These are phyloP conservation scores for Erodium chrysanthum DNA, from an alignment of 441 rosid species.

Conservation along the genomic window DNA sequence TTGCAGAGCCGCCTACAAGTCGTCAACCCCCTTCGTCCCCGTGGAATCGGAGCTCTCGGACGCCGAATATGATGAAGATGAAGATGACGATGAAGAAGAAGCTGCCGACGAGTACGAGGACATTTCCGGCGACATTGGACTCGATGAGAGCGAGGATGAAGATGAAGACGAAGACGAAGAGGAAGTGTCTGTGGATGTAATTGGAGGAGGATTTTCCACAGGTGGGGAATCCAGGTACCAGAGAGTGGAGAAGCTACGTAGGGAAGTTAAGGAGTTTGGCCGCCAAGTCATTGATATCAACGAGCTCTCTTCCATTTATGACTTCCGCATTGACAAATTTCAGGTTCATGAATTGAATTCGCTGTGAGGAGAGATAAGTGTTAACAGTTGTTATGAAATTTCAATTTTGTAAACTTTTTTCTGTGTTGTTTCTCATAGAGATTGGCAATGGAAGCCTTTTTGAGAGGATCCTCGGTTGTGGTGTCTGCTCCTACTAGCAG, in stretches of 20 bases:
- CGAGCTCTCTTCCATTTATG: conserved; percentile 70
- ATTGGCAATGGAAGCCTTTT: conserved; percentile 68
- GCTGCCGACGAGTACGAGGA: conserved; percentile 62
- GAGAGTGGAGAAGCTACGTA: conserved; percentile 70
- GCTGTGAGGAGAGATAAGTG: no score
- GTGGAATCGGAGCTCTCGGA: conserved; percentile 43
- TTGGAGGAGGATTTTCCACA: conserved; percentile 19
- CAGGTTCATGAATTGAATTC: conserved; percentile 39
- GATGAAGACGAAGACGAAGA: conserved; percentile 21
- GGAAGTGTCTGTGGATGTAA: conserved; percentile 22
- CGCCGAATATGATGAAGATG: conserved; percentile 23
- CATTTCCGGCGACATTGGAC: conserved; percentile 28
- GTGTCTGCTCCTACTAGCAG: conserved; percentile 96
- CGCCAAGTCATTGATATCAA: conserved; percentile 60
- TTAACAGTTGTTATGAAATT: neutral
- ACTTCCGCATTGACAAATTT: conserved; percentile 83
- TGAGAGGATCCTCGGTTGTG: conserved; percentile 79
- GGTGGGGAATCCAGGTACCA: conserved; percentile 46
- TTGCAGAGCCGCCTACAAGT: conserved; percentile 21
- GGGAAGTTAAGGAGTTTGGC: conserved; percentile 58
- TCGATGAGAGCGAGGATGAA: conserved; percentile 43
- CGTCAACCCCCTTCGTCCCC: conserved; percentile 34
- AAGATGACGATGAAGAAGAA: conserved; percentile 40
- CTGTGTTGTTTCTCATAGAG: conserved; percentile 31
- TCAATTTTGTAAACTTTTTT: neutral